Conservation (phyloP, 352 stramenopile genomes). For the Phytophthora gonapodyides region DNA sequence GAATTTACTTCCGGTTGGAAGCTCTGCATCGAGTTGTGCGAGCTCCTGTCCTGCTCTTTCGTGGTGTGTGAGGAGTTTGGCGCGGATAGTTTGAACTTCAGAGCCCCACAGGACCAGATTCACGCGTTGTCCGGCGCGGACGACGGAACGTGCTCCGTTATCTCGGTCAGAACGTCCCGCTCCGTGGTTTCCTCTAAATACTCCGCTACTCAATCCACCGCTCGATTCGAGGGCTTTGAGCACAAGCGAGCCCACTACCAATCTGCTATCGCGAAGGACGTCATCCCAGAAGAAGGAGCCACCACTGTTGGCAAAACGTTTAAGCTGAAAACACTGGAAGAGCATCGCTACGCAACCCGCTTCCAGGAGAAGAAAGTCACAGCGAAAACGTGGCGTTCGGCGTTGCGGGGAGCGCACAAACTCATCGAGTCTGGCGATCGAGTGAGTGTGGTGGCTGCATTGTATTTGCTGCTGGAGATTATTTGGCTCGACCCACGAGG, state of each 20-base stretch:
- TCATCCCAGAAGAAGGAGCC: slow-evolving; percentile 9
- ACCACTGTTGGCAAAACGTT: slow-evolving; percentile 16
- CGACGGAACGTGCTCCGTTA: slow-evolving; percentile 22
- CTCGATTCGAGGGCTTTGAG: slow-evolving; percentile 17
- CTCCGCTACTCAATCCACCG: not conserved
- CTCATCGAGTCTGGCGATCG: slow-evolving; percentile 40
- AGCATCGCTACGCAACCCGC: slow-evolving; percentile 55
- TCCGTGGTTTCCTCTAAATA: slow-evolving; percentile 21
- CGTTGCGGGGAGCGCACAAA: slow-evolving; percentile 31
- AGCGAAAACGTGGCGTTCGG: slow-evolving; percentile 42
- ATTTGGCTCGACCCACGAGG: slow-evolving; percentile 43
- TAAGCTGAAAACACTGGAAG: slow-evolving; percentile 56
- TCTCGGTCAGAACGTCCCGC: slow-evolving; percentile 24
- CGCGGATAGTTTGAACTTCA: slow-evolving; percentile 18
- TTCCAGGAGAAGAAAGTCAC: slow-evolving; percentile 58
- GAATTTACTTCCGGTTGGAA: slow-evolving; percentile 58
- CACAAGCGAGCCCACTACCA: slow-evolving; percentile 20
- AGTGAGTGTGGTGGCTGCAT: slow-evolving; percentile 42
- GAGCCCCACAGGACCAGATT: slow-evolving; percentile 4
- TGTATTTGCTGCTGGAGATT: slow-evolving; percentile 67
- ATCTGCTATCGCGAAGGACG: slow-evolving; percentile 19
- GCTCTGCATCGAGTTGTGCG: slow-evolving; percentile 36
- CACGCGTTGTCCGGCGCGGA: not conserved
- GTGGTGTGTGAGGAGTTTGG: slow-evolving; percentile 21
- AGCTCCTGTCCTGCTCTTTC: slow-evolving; percentile 26